A percentile compares a stretch with the other conserved stretches of the same genome.
Evolutionary conservation across 192 early-diverging fungal species (phyloP).

Genomic region (Endogone sp.): DNA sequence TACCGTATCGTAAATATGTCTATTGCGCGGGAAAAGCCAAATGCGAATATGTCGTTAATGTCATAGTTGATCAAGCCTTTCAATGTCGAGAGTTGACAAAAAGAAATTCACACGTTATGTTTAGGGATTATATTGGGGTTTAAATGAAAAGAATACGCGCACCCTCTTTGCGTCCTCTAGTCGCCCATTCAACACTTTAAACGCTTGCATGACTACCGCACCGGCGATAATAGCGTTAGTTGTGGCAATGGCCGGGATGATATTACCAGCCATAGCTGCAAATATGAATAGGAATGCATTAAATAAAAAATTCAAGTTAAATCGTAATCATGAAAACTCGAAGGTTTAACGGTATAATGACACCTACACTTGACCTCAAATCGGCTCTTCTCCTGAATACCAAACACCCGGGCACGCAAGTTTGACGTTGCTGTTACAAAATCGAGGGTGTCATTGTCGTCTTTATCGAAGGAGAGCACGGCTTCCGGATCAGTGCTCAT

Average conservation of each 20-base stretch:
- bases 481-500: conserved; percentile 44
- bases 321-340: neutral
- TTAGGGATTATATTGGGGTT: no score
- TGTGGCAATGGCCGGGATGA: conserved; percentile 97
- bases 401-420: conserved; percentile 78
- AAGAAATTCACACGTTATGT: neutral
- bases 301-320: conserved; percentile 27
- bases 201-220: conserved; percentile 85
- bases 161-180: conserved; percentile 53
- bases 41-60: no score
- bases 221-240: conserved; percentile 97
- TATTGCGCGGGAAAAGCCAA: conserved; percentile 13
- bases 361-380: conserved; percentile 84
- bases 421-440: conserved; percentile 95
- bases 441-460: conserved; percentile 83
- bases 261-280: conserved; percentile 98
- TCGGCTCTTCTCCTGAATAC: conserved; percentile 70
- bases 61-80: neutral
- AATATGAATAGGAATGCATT: no score
- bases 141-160: conserved; percentile 1
- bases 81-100: no score
- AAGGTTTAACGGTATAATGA: neutral
- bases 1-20: conserved; percentile 59
- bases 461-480: conserved; percentile 87
- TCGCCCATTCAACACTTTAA: conserved; percentile 61